Percentiles rank a stretch among this genome's conserved stretches.
These are phyloP conservation scores for Mastigamoeba balamuthi DNA, from an alignment of 78 protist genomes.

Conservation along the genomic window DNA sequence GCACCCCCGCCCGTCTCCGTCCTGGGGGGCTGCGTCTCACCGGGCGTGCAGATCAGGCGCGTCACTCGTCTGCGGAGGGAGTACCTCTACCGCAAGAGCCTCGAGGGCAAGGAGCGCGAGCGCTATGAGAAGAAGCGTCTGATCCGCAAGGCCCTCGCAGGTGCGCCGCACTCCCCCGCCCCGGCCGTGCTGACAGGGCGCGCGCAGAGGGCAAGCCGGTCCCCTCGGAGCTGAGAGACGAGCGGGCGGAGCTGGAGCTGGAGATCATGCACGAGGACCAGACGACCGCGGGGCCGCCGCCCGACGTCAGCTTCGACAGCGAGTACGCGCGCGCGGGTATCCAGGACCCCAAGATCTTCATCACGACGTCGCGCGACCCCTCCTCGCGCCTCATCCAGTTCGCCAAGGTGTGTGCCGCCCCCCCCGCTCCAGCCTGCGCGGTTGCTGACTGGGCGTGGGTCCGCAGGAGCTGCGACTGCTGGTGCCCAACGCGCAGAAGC, in stretches of 20 bases:
- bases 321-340: slow-evolving; percentile 96
- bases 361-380: slow-evolving; percentile 96
- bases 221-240: slow-evolving; percentile 74
- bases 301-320: slow-evolving; percentile 72
- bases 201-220: slow-evolving; percentile 57
- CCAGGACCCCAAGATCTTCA: slow-evolving; percentile 85
- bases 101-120: slow-evolving; percentile 59
- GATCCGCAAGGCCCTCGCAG: slow-evolving; percentile 40
- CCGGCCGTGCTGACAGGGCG: background rate
- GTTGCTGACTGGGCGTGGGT: background rate
- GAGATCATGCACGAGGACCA: slow-evolving; percentile 31
- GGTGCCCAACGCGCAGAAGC: slow-evolving; percentile 86
- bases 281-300: background rate
- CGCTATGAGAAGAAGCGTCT: slow-evolving; percentile 53
- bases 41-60: slow-evolving; percentile 20
- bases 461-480: slow-evolving; percentile 69
- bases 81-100: slow-evolving; percentile 74
- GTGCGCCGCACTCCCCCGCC: background rate
- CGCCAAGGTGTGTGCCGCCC: slow-evolving; percentile 61
- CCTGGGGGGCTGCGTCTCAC: background rate
- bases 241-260: slow-evolving; percentile 16
- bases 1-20: background rate
- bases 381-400: slow-evolving; percentile 74
- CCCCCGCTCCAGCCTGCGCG: background rate
- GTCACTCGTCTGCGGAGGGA: slow-evolving; percentile 68